Percentiles rank a stretch among this genome's conserved stretches.
Conservation (phyloP, 345 rosid genomes). For the Abelmoschus esculentus region DNA sequence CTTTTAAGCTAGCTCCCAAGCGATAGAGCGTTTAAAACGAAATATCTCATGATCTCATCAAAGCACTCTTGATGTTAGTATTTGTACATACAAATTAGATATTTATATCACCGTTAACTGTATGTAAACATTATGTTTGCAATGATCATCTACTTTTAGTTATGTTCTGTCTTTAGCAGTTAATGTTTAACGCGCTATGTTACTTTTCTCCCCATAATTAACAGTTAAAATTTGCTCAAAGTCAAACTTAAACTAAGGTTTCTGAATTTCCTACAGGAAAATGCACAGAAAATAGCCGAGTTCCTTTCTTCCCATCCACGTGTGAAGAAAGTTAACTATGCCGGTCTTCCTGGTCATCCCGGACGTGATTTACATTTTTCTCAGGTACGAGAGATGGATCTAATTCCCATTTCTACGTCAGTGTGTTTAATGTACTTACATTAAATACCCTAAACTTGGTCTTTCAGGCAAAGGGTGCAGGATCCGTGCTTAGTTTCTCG, state of each 20-base stretch:
- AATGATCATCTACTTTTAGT: too few species aligned
- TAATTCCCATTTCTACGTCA: background rate
- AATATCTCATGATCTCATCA: background rate
- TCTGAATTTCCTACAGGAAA: conserved; percentile 44
- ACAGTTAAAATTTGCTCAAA: background rate
- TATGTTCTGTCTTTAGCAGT: too few species aligned
- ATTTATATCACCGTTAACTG: too few species aligned
- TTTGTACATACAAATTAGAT: too few species aligned
- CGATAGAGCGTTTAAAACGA: background rate
- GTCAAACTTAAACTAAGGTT: background rate
- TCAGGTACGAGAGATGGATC: conserved; percentile 41
- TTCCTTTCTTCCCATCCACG: conserved; percentile 72
- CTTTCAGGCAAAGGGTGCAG: conserved; percentile 88
- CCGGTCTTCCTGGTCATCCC: conserved; percentile 82
- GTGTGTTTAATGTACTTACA: background rate
- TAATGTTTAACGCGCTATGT: too few species aligned
- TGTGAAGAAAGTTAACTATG: conserved; percentile 78
- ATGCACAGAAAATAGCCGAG: conserved; percentile 80
- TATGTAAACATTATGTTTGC: too few species aligned
- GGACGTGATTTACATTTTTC: conserved; percentile 80
- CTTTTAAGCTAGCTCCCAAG: background rate
- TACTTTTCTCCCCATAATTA: too few species aligned
- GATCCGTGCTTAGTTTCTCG: conserved; percentile 85
- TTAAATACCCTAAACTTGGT: background rate
- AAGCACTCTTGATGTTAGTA: too few species aligned